phyloP scores from a whole-genome alignment of 1,284 basidiomycete genomes.

The Trametes pubescens region DNA sequence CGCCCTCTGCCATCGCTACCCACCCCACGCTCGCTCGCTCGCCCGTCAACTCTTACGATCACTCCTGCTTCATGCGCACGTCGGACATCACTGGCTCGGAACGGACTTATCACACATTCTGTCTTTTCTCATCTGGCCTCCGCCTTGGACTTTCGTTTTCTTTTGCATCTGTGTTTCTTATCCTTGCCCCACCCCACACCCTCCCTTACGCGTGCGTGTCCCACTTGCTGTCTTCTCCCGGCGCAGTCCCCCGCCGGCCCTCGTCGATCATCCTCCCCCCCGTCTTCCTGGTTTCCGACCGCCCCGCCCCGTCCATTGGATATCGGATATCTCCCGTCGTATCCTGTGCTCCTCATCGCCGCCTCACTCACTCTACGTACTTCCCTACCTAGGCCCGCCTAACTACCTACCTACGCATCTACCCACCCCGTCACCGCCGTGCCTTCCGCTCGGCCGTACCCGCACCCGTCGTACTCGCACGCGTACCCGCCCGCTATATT shows the following conservation, averaged over 20 bases:
- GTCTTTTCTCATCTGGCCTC: slow-evolving; percentile 2
- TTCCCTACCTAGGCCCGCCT: neutral
- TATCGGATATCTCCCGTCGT: slow-evolving; percentile 8
- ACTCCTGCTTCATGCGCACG: slow-evolving; percentile 24
- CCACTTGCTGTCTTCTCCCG: neutral
- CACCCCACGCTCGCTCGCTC: slow-evolving; percentile 9
- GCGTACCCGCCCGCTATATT: neutral
- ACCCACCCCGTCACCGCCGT: neutral
- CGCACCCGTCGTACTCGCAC: neutral
- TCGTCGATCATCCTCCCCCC: neutral
- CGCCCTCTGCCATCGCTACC: neutral
- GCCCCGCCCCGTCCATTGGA: neutral
- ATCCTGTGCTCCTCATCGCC: neutral
- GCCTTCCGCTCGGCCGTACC: neutral
- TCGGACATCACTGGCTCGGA: slow-evolving; percentile 30
- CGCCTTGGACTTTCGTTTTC: slow-evolving; percentile 1
- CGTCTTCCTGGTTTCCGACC: neutral
- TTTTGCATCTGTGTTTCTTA: neutral
- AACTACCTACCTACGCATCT: neutral
- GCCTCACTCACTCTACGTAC: neutral
- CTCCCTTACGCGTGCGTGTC: neutral
- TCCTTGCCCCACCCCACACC: neutral
- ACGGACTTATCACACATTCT: slow-evolving; percentile 22
- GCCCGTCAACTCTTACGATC: slow-evolving; percentile 17
- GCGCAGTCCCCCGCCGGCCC: neutral